Evolutionary conservation across 1,284 basidiomycete genomes (phyloP).

Genomic region (Gymnopus androsaceus): DNA sequence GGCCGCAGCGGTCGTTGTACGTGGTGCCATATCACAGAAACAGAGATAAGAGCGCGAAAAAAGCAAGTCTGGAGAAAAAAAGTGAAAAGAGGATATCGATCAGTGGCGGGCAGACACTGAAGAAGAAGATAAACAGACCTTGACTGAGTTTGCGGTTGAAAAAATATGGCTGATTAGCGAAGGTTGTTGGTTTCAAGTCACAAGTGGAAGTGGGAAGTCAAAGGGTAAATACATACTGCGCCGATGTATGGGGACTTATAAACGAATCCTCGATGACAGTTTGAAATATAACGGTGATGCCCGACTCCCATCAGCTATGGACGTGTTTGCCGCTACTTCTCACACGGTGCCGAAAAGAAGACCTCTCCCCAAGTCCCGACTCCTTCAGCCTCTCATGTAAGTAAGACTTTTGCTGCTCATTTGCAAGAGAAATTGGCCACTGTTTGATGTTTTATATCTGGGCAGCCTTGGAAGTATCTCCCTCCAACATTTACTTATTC

Average conservation of each 20-base stretch:
- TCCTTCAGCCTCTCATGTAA: no score
- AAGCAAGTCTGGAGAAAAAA: conserved; percentile 12
- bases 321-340: conserved; percentile 41
- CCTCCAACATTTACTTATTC: no score
- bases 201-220: background rate
- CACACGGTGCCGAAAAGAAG: conserved; percentile 10
- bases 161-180: background rate
- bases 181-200: background rate
- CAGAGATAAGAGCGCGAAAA: conserved; percentile 11
- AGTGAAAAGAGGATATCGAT: background rate
- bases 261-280: conserved; percentile 15
- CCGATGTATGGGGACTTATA: conserved; percentile 17
- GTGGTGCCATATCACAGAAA: conserved; percentile 34
- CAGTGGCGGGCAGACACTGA: no score
- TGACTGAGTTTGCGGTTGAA: no score
- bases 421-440: no score
- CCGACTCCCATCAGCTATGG: conserved; percentile 37
- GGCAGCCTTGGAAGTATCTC: no score
- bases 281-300: no score
- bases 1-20: conserved; percentile 27
- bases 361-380: no score
- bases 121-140: no score
- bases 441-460: no score
- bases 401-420: no score
- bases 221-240: conserved; percentile 1